Conservation (phyloP, 2,329 filamentous ascomycete genomes). For the Ophiosphaerella herpotricha region DNA sequence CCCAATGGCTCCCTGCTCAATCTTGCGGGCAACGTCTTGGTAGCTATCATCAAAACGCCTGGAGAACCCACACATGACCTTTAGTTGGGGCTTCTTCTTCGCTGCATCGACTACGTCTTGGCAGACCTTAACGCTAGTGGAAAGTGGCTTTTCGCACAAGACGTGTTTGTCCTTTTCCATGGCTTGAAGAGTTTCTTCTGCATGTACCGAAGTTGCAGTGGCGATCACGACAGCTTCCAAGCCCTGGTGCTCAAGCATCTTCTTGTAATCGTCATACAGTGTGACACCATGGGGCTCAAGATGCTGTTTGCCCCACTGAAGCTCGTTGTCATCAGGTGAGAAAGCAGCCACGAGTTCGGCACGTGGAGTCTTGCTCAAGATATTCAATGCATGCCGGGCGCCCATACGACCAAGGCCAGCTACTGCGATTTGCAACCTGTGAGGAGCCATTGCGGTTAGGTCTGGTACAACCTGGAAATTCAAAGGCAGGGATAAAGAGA, state of each 20-base stretch:
- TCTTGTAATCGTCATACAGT: conserved; percentile 53
- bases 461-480: background rate
- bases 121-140: conserved; percentile 35
- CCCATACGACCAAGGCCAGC: conserved; percentile 60
- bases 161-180: conserved; percentile 45
- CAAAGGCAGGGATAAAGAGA: background rate
- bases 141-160: conserved; percentile 48
- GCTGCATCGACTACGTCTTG: conserved; percentile 43
- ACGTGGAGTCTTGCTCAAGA: conserved; percentile 52
- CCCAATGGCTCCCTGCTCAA: conserved; percentile 46
- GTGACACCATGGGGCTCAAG: conserved; percentile 52
- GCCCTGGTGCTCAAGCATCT: conserved; percentile 51
- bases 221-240: conserved; percentile 51
- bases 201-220: conserved; percentile 43
- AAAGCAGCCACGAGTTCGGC: conserved; percentile 58
- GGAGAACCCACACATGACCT: conserved; percentile 53
- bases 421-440: conserved; percentile 49
- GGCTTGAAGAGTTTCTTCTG: conserved; percentile 39
- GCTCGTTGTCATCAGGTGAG: conserved; percentile 52
- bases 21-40: conserved; percentile 43
- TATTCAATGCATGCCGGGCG: conserved; percentile 57
- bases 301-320: conserved; percentile 52
- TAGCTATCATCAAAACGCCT: conserved; percentile 54
- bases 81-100: conserved; percentile 43
- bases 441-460: conserved; percentile 22